A percentile compares a stretch with the other conserved stretches of the same genome.
phyloP scores from a whole-genome alignment of 2,329 filamentous ascomycete species.

The Phoma sp. region DNA sequence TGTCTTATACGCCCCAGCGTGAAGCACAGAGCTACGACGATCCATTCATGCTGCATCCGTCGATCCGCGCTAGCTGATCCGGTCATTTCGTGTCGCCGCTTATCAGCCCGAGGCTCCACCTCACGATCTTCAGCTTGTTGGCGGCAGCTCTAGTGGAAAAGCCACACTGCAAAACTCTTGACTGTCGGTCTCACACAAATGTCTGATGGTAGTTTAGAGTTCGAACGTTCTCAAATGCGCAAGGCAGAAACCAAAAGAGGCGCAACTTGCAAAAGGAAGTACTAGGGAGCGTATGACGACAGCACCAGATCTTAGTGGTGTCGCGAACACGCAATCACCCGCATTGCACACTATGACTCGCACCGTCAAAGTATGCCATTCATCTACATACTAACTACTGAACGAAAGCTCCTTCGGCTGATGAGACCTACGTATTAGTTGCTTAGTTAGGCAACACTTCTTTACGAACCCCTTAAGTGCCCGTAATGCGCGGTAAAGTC shows the following conservation, averaged over 20 bases:
- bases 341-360: background rate
- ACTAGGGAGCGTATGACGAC: background rate
- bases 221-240: background rate
- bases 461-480: too few relatives aligned
- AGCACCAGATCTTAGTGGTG: background rate
- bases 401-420: too few relatives aligned
- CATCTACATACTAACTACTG: too few relatives aligned
- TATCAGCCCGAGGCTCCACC: slow-evolving; percentile 1
- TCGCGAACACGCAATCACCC: background rate
- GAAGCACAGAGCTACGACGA: slow-evolving; percentile 2
- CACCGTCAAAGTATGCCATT: too few relatives aligned
- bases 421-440: too few relatives aligned
- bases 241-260: background rate
- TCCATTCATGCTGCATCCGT: slow-evolving; percentile 1
- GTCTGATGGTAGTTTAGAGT: background rate
- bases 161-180: background rate
- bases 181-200: background rate
- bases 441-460: too few relatives aligned
- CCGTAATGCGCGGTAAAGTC: too few relatives aligned
- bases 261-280: background rate
- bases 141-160: slow-evolving; percentile 1
- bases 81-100: background rate
- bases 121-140: background rate
- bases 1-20: slow-evolving; percentile 1
- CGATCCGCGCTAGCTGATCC: slow-evolving; percentile 7